Conservation (phyloP, 2,329 filamentous ascomycete species). For the Emericellopsis atlantica region DNA sequence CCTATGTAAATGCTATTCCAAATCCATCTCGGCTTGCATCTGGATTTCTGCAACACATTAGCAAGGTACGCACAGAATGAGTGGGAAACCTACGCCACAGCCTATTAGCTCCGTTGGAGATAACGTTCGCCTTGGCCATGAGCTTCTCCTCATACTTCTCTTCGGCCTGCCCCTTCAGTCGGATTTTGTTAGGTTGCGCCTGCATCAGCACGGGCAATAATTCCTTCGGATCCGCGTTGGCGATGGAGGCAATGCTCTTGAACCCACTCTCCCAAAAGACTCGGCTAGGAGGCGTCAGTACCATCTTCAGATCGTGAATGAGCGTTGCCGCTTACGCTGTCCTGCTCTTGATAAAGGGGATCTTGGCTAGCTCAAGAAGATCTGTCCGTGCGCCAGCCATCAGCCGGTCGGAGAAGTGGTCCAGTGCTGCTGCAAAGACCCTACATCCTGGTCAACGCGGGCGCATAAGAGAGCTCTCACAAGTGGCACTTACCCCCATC, state of each 20-base stretch:
- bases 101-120: slow-evolving; percentile 54
- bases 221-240: slow-evolving; percentile 55
- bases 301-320: neutral
- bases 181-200: slow-evolving; percentile 55
- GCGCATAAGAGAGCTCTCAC: neutral
- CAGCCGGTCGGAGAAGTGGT: slow-evolving; percentile 64
- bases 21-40: slow-evolving; percentile 34
- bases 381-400: slow-evolving; percentile 61
- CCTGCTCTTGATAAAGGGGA: slow-evolving; percentile 65
- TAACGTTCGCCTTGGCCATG: slow-evolving; percentile 52
- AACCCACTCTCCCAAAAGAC: slow-evolving; percentile 70
- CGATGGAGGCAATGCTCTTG: slow-evolving; percentile 52
- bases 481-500: slow-evolving; percentile 43
- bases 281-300: slow-evolving; percentile 15
- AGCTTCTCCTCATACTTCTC: slow-evolving; percentile 53
- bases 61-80: slow-evolving; percentile 1
- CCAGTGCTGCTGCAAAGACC: slow-evolving; percentile 56
- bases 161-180: slow-evolving; percentile 40
- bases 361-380: slow-evolving; percentile 55
- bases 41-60: slow-evolving; percentile 27
- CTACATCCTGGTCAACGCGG: slow-evolving; percentile 18
- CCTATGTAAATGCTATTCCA: slow-evolving; percentile 19
- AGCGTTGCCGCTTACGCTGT: slow-evolving; percentile 39
- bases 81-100: slow-evolving; percentile 47
- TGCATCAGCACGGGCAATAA: slow-evolving; percentile 61